Conservation (phyloP, 352 stramenopile species). For the Bremia lactucae region DNA sequence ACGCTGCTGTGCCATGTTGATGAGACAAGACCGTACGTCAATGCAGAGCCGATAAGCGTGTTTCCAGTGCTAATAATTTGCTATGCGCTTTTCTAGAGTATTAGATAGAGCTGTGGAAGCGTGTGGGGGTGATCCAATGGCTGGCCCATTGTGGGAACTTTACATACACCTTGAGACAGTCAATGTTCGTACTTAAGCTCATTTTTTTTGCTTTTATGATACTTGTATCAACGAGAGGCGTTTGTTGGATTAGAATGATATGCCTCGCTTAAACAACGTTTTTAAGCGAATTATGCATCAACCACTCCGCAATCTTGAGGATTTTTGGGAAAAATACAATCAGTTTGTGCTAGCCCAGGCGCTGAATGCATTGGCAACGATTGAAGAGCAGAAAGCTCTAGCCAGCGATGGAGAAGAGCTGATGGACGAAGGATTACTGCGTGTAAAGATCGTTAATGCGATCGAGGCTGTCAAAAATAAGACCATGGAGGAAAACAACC, state of each 20-base stretch:
- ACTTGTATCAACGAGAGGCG: background rate
- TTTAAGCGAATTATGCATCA: constrained; percentile 72
- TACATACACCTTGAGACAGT: constrained; percentile 75
- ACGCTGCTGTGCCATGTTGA: constrained; percentile 46
- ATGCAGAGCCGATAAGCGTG: background rate
- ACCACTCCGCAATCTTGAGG: constrained; percentile 62
- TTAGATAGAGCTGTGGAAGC: constrained; percentile 45
- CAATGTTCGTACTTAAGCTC: constrained; percentile 31
- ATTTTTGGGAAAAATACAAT: constrained; percentile 84
- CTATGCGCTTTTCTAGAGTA: constrained; percentile 19
- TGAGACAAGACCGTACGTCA: constrained; percentile 43
- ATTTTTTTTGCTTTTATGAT: background rate
- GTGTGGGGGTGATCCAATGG: constrained; percentile 52
- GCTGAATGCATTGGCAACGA: constrained; percentile 43
- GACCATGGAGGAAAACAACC: constrained; percentile 47
- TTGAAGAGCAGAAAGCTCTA: constrained; percentile 50
- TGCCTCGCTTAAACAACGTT: constrained; percentile 66
- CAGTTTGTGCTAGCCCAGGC: constrained; percentile 73
- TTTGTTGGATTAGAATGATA: constrained; percentile 47
- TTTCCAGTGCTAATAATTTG: background rate
- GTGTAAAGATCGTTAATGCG: constrained; percentile 75
- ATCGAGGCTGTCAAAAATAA: constrained; percentile 66
- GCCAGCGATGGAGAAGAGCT: constrained; percentile 37
- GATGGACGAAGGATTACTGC: constrained; percentile 71
- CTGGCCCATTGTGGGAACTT: constrained; percentile 62